phyloP scores from a whole-genome alignment of 169 alveolate species.

The Babesia sp. region DNA sequence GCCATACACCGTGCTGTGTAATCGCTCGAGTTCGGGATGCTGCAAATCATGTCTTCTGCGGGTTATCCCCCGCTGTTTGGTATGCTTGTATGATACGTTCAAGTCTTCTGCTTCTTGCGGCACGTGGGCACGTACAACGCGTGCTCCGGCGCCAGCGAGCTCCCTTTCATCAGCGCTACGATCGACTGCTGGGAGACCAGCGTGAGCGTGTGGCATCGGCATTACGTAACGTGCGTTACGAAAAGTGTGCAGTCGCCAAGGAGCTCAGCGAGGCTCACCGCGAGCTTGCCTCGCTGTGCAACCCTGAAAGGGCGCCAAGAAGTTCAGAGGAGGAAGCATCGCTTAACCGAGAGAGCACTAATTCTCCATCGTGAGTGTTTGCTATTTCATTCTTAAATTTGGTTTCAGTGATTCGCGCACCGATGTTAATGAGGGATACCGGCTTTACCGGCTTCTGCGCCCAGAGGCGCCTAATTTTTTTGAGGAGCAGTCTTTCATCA shows the following conservation, averaged over 20 bases:
- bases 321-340: background rate
- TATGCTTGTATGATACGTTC: background rate
- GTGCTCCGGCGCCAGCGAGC: constrained; percentile 46
- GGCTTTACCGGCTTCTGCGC: constrained; percentile 53
- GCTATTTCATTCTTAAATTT: background rate
- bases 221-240: constrained; percentile 39
- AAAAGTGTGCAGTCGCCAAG: constrained; percentile 58
- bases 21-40: background rate
- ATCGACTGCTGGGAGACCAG: constrained; percentile 46
- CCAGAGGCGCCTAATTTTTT: constrained; percentile 65
- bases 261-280: constrained; percentile 29
- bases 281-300: constrained; percentile 31
- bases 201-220: constrained; percentile 40
- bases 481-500: constrained; percentile 58
- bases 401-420: background rate
- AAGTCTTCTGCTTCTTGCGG: constrained; percentile 1
- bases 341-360: background rate
- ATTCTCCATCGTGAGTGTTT: background rate
- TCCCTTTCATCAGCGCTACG: constrained; percentile 39
- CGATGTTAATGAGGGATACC: constrained; percentile 46
- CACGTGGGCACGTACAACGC: constrained; percentile 61
- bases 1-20: background rate
- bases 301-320: constrained; percentile 20
- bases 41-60: constrained; percentile 12
- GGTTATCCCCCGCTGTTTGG: background rate